Conservation (phyloP, 2,329 filamentous ascomycete species). For the Thielaviopsis ethacetica region DNA sequence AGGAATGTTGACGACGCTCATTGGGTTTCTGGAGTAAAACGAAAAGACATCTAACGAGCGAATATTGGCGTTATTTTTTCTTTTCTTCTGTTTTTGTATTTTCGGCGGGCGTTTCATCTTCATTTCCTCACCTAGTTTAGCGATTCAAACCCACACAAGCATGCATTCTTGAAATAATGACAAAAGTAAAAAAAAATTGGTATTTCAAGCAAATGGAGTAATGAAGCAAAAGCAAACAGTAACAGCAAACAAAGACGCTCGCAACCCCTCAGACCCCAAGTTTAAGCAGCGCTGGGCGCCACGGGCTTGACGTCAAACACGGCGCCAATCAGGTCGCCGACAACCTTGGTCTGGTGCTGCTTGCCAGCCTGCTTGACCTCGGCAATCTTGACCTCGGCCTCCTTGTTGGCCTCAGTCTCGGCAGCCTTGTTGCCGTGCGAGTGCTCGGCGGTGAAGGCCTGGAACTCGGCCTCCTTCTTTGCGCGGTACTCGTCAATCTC, state of each 20-base stretch:
- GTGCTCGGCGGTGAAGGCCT: slow-evolving; percentile 90
- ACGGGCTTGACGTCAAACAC: slow-evolving; percentile 72
- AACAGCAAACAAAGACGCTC: background rate
- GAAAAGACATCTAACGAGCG: background rate
- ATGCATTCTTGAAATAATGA: background rate
- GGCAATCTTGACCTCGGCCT: slow-evolving; percentile 62
- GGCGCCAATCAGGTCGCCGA: slow-evolving; percentile 69
- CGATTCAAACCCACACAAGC: background rate
- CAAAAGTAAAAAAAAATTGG: slow-evolving; percentile 16
- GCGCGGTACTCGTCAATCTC: slow-evolving; percentile 88
- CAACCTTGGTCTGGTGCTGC: slow-evolving; percentile 62
- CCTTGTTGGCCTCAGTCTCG: slow-evolving; percentile 63
- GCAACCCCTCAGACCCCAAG: background rate
- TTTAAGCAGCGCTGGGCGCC: slow-evolving; percentile 19
- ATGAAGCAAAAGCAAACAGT: slow-evolving; percentile 1
- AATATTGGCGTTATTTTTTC: background rate
- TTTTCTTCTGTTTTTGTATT: background rate
- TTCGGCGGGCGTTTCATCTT: background rate
- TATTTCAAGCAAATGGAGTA: background rate
- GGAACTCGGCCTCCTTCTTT: slow-evolving; percentile 85
- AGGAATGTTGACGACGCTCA: slow-evolving; percentile 38
- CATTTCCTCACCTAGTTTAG: background rate
- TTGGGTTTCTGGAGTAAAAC: slow-evolving; percentile 28
- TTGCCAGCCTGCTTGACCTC: slow-evolving; percentile 68
- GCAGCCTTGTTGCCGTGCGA: slow-evolving; percentile 72